Evolutionary conservation across 371 early-diverging fungal species (phyloP), one percentile per base, ranked within the genome.

Genomic region (Chytridium lagenaria): DNA sequence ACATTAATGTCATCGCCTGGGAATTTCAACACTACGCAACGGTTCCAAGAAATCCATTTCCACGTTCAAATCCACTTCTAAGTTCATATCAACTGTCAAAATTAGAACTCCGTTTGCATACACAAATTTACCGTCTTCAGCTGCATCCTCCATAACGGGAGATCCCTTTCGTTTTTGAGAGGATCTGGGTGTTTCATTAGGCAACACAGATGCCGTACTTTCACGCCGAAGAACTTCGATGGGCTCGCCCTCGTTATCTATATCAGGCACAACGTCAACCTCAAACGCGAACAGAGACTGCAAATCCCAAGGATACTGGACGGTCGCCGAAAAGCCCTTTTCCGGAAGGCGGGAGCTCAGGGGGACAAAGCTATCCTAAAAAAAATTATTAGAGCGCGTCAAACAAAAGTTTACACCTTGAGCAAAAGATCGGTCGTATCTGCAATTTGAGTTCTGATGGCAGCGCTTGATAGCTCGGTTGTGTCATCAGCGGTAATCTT

Each of bases 381-480:
- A 37, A 38, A 44, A n/a, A 19, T 26, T 15, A 44, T 40, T 66
- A 2, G n/a, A 44, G 22, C n/a, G 28, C 5, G 19, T 38, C 12
- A 22, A 33, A 70, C 7, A 49, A 2, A 51, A 33, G 26, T 31
- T 5, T 7, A 36, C 30, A 76, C 76, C 69, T 50, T 51, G 15
- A 65, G 22, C 3, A 66, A 63, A 44, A 83, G 75, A 36, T 81
- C 80, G 19, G 79, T 72, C 2, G 91, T 82, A 77, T 91, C 86
- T 22, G 76, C 55, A 22, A 87, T 80, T 72, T 86, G 86, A 33
- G 73, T 61, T 67, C 78, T 75, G 31, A 92, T 80, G 37, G 84
- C 82, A 15, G 81, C 84, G 65, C 85, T 81, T 3, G 91, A 81
- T 68, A 94, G 86, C 78, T 93, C 92, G 0, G 90, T 92, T 34